Percentiles rank a stretch among this genome's conserved stretches.
These are phyloP conservation scores for Fusarium annulatum DNA, from an alignment of 2,329 filamentous ascomycete species.

Conservation along the genomic window DNA sequence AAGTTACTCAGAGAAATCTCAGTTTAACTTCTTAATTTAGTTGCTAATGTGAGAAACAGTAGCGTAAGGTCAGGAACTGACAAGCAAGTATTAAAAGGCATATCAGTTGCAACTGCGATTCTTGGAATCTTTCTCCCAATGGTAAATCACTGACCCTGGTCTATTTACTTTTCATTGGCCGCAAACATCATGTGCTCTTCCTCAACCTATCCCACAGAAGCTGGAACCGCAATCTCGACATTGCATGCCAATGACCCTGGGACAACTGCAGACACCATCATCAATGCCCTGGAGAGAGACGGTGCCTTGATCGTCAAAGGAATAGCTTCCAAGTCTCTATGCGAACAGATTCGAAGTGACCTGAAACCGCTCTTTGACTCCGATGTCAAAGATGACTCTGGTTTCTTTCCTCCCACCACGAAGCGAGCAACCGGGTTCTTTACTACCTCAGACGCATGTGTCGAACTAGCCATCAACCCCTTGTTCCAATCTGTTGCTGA, in stretches of 20 bases:
- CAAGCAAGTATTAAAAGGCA: neutral
- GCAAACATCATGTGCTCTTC: neutral
- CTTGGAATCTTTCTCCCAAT: rapidly evolving
- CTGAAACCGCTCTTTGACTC: rapidly evolving
- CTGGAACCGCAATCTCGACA: neutral
- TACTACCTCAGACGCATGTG: neutral
- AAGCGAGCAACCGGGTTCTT: neutral
- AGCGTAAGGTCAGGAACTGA: rapidly evolving
- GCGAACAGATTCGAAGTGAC: rapidly evolving
- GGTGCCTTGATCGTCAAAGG: neutral
- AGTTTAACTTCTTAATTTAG: rapidly evolving
- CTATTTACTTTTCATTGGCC: rapidly evolving
- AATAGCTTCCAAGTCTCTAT: neutral
- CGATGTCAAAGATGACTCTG: neutral
- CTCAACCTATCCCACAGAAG: neutral
- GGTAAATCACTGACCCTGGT: rapidly evolving
- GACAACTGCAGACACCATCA: rapidly evolving
- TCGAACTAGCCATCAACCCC: neutral
- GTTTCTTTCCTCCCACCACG: neutral
- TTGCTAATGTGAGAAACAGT: neutral
- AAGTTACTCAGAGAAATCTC: rapidly evolving
- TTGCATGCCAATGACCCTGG: rapidly evolving
- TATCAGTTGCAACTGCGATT: rapidly evolving
- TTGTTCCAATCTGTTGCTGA: rapidly evolving
- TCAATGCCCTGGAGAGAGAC: neutral